These are phyloP conservation scores for Aphanomyces cochlioides DNA, from an alignment of 352 stramenopile genomes.

Conservation along the genomic window DNA sequence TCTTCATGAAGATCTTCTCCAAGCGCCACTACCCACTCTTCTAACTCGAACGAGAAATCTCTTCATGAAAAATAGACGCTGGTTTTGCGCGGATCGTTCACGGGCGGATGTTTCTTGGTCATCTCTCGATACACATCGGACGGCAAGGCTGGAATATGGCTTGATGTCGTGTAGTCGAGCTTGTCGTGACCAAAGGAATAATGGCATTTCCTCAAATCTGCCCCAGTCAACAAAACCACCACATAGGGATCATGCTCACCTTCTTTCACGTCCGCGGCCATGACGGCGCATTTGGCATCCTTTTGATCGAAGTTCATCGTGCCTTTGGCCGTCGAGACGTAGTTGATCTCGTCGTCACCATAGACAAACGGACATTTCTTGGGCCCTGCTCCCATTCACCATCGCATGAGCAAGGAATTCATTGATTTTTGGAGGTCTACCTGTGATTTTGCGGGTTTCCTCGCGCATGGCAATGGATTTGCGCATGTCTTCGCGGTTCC, in stretches of 20 bases:
- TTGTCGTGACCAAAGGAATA: constrained; percentile 63
- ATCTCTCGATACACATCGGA: constrained; percentile 14
- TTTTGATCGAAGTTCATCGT: constrained; percentile 70
- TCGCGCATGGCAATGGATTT: constrained; percentile 61
- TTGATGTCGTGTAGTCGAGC: constrained; percentile 67
- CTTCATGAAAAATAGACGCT: constrained; percentile 26
- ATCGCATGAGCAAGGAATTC: constrained; percentile 43
- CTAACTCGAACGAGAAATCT: not conserved
- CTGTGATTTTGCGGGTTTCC: constrained; percentile 62
- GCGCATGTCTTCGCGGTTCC: constrained; percentile 48
- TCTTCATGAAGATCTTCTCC: constrained; percentile 29
- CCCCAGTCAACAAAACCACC: constrained; percentile 1
- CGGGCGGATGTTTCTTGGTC: constrained; percentile 23
- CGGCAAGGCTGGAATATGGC: constrained; percentile 41
- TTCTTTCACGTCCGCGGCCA: constrained; percentile 73
- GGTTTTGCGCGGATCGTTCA: constrained; percentile 24
- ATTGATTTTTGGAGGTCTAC: constrained; percentile 43
- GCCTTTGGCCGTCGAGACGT: constrained; percentile 70
- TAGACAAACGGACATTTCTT: constrained; percentile 31
- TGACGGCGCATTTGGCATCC: constrained; percentile 63
- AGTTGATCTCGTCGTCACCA: constrained; percentile 70
- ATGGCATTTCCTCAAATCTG: constrained; percentile 76
- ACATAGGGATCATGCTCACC: constrained; percentile 23
- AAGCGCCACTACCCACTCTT: constrained; percentile 27
- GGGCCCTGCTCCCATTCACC: not conserved